A percentile compares a stretch with the other conserved stretches of the same genome.
Evolutionary conservation across 345 rosid genomes (phyloP).

Genomic region (Salix viminalis): DNA sequence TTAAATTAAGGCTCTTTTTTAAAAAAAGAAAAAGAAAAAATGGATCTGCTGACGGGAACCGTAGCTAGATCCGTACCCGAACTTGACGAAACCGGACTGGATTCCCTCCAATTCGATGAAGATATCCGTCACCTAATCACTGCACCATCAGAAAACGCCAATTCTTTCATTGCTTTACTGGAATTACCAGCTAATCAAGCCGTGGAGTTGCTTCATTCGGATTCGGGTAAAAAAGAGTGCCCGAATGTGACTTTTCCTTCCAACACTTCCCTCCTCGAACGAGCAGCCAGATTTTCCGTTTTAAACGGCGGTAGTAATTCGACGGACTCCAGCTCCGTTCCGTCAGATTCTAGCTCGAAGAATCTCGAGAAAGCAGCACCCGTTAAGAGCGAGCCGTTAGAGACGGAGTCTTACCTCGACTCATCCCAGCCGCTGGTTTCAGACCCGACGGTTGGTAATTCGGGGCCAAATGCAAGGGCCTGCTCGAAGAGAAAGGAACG

Average conservation of each 20-base stretch:
- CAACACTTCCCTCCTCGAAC: slow-evolving; percentile 27
- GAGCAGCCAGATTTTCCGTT: slow-evolving; percentile 36
- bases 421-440: slow-evolving; percentile 29
- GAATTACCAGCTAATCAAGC: slow-evolving; percentile 53
- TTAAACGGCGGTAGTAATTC: slow-evolving; percentile 19
- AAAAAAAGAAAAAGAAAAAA: background rate
- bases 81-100: slow-evolving; percentile 31
- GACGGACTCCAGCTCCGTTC: slow-evolving; percentile 26
- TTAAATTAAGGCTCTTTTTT: background rate
- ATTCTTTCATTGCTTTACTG: slow-evolving; percentile 59
- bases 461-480: slow-evolving; percentile 21
- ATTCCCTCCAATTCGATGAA: slow-evolving; percentile 44
- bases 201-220: slow-evolving; percentile 53
- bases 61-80: slow-evolving; percentile 44
- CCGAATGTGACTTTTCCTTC: slow-evolving; percentile 33
- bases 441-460: slow-evolving; percentile 28
- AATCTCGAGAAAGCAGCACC: slow-evolving; percentile 19
- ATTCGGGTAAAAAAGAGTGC: slow-evolving; percentile 13
- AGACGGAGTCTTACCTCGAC: slow-evolving; percentile 31
- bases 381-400: slow-evolving; percentile 45
- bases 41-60: slow-evolving; percentile 42
- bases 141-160: slow-evolving; percentile 37
- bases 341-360: slow-evolving; percentile 33
- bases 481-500: slow-evolving; percentile 48
- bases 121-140: slow-evolving; percentile 48